Evolutionary conservation across 106 monocot genomes (phyloP).

Genomic region (Chionographis japonica): DNA sequence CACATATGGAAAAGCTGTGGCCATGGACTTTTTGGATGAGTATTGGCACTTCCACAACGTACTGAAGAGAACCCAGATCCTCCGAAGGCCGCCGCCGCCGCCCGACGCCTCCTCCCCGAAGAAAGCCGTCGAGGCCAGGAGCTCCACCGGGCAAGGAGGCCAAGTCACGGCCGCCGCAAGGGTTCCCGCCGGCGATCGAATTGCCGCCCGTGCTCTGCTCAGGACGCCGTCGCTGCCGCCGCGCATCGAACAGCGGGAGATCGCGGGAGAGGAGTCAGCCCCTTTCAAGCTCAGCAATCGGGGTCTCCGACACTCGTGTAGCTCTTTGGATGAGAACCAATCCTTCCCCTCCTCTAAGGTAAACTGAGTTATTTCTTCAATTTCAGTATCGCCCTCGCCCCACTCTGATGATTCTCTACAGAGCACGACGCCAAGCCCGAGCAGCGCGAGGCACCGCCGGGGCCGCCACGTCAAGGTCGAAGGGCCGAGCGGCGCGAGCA

Average conservation of each 20-base stretch:
- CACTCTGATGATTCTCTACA: too few species aligned
- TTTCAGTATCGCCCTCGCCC: too few species aligned
- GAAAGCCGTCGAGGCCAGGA: background rate
- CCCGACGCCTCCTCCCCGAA: background rate
- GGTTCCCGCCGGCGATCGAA: background rate
- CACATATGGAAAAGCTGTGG: too few species aligned
- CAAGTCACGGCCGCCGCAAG: background rate
- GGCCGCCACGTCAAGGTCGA: too few species aligned
- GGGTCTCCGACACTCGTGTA: background rate
- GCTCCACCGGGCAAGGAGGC: background rate
- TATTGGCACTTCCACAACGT: conserved; percentile 7
- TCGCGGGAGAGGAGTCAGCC: background rate
- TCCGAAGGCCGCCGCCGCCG: too few species aligned
- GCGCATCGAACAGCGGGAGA: background rate
- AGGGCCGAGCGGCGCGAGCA: too few species aligned
- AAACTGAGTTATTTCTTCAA: background rate
- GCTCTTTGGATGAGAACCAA: background rate
- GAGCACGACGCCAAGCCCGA: too few species aligned
- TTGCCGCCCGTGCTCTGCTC: background rate
- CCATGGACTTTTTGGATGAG: conserved; percentile 5
- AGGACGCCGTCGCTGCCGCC: conserved; percentile 1
- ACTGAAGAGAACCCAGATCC: background rate
- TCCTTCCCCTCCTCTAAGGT: conserved; percentile 1
- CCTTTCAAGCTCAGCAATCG: background rate
- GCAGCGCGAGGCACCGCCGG: too few species aligned